Evolutionary conservation across 257 asterid species (phyloP), one percentile per base, ranked within the genome.

Genomic region (Buddleja alternifolia): DNA sequence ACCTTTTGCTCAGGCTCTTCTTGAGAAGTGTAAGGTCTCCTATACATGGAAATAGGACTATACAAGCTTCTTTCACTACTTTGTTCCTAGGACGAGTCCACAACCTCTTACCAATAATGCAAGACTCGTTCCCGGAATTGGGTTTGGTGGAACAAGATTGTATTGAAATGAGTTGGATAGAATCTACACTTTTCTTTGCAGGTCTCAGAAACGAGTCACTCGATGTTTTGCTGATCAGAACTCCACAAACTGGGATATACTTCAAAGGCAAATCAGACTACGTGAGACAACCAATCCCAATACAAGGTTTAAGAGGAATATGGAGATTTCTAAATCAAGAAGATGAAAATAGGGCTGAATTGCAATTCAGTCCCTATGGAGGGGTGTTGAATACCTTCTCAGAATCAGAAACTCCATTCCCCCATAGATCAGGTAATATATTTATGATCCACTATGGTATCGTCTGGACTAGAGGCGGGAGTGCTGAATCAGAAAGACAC

Each of bases 131-230:
- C 21, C 82, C 87, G 0, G 87, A 84, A 36, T 68, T 84, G 1
- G 85, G 85, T 7, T 48, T 84, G 69, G 44, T 10, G 3, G 60
- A 46, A 69, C 32, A 66, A 39, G 87, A 84, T 25, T 79, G 82
- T 3, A 63, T 0, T 0, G 90, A 81, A 50, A 81, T 79, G 85
- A 77, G 82, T 1, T 84, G 90, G 90, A 67, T 77, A 12, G 75
- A 77, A 20, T 69, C 85, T 0, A n/a, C 21, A 24, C 71, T 79
- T 15, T 77, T n/a, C 37, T 77, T n/a, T n/a, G n/a, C n/a, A n/a
- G n/a, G n/a, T n/a, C n/a, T n/a, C n/a, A n/a, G n/a, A n/a, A n/a
- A n/a, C n/a, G n/a, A n/a, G n/a, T n/a, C n/a, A n/a, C n/a, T 80
- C 9, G 79, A 80, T 0, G 41, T 46, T 8, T 50, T 80, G 73